Conservation (phyloP, 164 flowering plant species). For the Stephania japonica region DNA sequence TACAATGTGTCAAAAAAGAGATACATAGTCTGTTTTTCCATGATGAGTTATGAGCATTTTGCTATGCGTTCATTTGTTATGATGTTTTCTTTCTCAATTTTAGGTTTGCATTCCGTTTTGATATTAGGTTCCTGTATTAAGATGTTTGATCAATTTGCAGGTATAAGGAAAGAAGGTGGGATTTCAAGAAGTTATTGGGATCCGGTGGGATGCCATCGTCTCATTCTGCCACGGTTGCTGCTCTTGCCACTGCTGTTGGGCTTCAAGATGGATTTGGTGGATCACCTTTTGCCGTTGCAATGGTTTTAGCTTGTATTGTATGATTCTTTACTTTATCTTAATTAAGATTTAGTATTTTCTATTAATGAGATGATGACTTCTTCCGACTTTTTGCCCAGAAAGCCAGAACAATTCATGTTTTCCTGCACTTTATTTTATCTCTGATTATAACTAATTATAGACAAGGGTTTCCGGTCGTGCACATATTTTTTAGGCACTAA, state of each 20-base stretch:
- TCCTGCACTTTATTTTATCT: no score
- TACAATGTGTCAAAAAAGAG: no score
- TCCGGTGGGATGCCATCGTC: conserved; percentile 99
- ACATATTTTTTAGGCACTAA: no score
- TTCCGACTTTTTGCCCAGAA: no score
- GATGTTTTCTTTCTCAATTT: neutral
- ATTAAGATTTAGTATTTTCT: neutral
- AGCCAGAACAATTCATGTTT: no score
- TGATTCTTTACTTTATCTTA: conserved; percentile 15
- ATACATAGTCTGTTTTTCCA: no score
- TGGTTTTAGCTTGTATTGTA: conserved; percentile 77
- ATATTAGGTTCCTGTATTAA: conserved; percentile 23
- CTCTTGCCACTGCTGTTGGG: conserved; percentile 74
- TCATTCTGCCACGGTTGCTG: conserved; percentile 89
- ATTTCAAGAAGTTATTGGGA: conserved; percentile 59
- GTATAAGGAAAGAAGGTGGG: conserved; percentile 85
- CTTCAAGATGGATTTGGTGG: conserved; percentile 82
- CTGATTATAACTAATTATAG: no score
- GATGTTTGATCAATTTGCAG: conserved; percentile 53
- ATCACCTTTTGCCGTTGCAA: conserved; percentile 58
- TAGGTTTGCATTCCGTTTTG: neutral
- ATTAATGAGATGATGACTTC: neutral
- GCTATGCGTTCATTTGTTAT: no score
- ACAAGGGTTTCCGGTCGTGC: no score
- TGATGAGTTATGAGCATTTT: no score